These are phyloP conservation scores for Ceratobasidium sp. DNA, from an alignment of 1,284 basidiomycete species.

Conservation along the genomic window DNA sequence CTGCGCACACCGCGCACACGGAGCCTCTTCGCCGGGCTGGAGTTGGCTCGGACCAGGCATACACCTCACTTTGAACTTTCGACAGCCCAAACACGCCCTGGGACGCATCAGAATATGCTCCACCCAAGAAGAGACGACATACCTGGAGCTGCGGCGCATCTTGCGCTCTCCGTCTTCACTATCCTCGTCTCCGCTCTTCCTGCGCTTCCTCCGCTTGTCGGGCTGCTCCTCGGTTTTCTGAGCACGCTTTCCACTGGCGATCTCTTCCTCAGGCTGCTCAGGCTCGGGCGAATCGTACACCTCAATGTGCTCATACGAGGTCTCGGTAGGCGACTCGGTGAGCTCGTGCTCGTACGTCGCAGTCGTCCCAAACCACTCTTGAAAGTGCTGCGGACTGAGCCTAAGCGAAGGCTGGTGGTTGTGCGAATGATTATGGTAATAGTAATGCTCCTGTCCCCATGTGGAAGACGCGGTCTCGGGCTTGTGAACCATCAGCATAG, in stretches of 20 bases:
- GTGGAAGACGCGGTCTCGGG: too few relatives aligned
- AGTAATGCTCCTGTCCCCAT: background rate
- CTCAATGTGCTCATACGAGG: background rate
- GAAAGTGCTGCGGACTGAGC: background rate
- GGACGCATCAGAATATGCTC: background rate
- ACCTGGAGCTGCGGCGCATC: constrained; percentile 7
- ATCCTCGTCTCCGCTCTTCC: constrained; percentile 11
- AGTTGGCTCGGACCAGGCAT: constrained; percentile 21
- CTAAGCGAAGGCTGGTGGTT: background rate
- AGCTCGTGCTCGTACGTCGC: background rate
- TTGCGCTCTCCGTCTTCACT: constrained; percentile 6
- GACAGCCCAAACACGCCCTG: constrained; percentile 25
- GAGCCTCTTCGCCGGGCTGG: constrained; percentile 2
- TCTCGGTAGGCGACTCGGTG: background rate
- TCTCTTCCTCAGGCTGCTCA: constrained; percentile 1
- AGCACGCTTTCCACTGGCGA: background rate
- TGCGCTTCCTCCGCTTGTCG: constrained; percentile 1
- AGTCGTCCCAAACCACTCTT: background rate
- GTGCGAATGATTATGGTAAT: background rate
- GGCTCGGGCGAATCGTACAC: background rate
- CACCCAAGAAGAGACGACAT: background rate
- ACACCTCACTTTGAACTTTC: constrained; percentile 18
- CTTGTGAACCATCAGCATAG: too few relatives aligned
- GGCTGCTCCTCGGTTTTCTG: background rate
- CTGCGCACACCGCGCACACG: constrained; percentile 10